These are phyloP conservation scores for Mikania micrantha DNA, from an alignment of 129 eudicot species.

Conservation along the genomic window DNA sequence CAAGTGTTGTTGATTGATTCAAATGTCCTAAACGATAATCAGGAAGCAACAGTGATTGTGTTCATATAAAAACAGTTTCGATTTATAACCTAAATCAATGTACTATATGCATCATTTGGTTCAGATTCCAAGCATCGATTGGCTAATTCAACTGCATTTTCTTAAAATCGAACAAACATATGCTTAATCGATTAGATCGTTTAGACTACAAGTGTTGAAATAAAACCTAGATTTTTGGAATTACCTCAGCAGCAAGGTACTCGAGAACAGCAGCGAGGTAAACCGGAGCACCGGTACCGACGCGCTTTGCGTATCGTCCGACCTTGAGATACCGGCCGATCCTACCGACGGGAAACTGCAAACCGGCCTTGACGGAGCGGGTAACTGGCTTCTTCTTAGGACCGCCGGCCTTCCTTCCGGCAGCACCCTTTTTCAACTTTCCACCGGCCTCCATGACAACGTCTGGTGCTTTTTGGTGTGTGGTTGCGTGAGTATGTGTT, in stretches of 20 bases:
- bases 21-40: background rate
- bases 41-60: background rate
- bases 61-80: background rate
- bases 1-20: background rate
- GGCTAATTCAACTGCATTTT: background rate
- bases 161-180: background rate
- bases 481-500: background rate
- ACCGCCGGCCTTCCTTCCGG: conserved; percentile 51
- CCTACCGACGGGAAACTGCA: conserved; percentile 66
- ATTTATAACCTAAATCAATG: background rate
- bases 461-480: background rate
- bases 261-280: conserved; percentile 62
- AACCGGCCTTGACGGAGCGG: conserved; percentile 61
- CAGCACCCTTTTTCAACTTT: conserved; percentile 45
- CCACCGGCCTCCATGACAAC: conserved; percentile 26
- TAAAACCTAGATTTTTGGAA: background rate
- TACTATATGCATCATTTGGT: background rate
- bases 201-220: background rate
- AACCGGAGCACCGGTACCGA: conserved; percentile 62
- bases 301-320: conserved; percentile 48
- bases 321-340: conserved; percentile 54
- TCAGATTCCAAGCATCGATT: background rate
- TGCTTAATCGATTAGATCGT: background rate
- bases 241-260: conserved; percentile 78
- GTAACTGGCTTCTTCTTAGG: conserved; percentile 49